Conservation (phyloP, 805 yeast species). For the Ogataea degrootiae region DNA sequence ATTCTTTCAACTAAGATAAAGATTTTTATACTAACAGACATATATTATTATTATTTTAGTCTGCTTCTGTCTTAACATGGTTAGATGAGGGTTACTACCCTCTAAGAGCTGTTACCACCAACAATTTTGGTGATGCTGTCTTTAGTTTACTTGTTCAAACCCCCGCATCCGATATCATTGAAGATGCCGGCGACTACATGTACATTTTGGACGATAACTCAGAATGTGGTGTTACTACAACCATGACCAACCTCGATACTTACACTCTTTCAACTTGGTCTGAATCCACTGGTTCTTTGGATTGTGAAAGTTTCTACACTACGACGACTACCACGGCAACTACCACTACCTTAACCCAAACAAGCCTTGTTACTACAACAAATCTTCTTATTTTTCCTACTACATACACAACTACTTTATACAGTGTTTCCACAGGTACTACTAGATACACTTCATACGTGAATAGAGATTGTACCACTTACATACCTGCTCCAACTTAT, state of each 20-base stretch:
- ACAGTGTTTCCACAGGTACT: background rate
- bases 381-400: too few relatives aligned
- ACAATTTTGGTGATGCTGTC: slow-evolving; percentile 14
- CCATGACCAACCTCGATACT: background rate
- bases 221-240: background rate
- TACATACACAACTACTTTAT: background rate
- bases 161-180: slow-evolving; percentile 17
- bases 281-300: background rate
- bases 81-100: slow-evolving; percentile 26
- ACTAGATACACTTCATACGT: background rate
- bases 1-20: too few relatives aligned
- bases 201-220: slow-evolving; percentile 5
- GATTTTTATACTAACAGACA: background rate
- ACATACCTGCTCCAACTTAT: background rate
- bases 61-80: background rate
- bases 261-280: slow-evolving; percentile 1
- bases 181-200: slow-evolving; percentile 14
- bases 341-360: background rate
- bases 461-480: background rate
- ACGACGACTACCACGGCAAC: background rate
- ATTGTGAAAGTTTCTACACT: background rate
- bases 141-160: slow-evolving; percentile 13
- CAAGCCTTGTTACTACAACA: background rate
- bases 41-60: background rate
- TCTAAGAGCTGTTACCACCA: slow-evolving; percentile 21